These are phyloP conservation scores for Apodospora peruviana DNA, from an alignment of 495 filamentous ascomycete species.

Conservation along the genomic window DNA sequence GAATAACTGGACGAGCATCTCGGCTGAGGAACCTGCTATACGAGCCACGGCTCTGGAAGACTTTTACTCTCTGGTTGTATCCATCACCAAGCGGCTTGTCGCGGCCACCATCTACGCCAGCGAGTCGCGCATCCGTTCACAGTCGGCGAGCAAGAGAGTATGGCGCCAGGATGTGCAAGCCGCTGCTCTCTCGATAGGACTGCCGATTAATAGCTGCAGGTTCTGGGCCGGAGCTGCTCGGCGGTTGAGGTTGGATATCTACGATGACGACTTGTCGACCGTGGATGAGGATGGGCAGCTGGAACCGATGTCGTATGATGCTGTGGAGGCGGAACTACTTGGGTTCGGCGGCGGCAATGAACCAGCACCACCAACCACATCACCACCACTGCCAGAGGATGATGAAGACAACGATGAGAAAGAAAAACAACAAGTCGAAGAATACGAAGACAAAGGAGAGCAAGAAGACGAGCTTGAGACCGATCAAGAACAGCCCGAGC, in stretches of 20 bases:
- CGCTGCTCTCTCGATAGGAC: too few relatives aligned
- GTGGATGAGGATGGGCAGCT: constrained; percentile 30
- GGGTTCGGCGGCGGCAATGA: constrained; percentile 6
- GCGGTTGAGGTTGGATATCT: too few relatives aligned
- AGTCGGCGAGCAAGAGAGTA: constrained; percentile 27
- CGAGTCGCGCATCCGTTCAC: constrained; percentile 46
- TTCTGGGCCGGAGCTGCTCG: too few relatives aligned
- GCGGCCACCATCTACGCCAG: constrained; percentile 62
- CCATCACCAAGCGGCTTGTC: constrained; percentile 62
- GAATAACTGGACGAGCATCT: constrained; percentile 59
- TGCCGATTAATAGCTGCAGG: too few relatives aligned
- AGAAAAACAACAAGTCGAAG: constrained; percentile 13
- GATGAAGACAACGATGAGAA: constrained; percentile 14
- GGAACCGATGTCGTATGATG: constrained; percentile 40
- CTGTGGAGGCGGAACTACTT: constrained; percentile 44
- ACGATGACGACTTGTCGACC: constrained; percentile 56
- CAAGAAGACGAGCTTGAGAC: constrained; percentile 3
- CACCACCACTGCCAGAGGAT: constrained; percentile 3
- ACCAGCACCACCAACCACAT: background rate
- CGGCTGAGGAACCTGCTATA: constrained; percentile 55
- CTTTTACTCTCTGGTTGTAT: constrained; percentile 62
- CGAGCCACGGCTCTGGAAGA: constrained; percentile 63
- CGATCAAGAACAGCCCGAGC: background rate
- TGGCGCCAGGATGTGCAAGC: constrained; percentile 17
- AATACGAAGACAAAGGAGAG: constrained; percentile 19